Evolutionary conservation across 257 asterid genomes (phyloP).

Genomic region (Capsicum rhomboideum): DNA sequence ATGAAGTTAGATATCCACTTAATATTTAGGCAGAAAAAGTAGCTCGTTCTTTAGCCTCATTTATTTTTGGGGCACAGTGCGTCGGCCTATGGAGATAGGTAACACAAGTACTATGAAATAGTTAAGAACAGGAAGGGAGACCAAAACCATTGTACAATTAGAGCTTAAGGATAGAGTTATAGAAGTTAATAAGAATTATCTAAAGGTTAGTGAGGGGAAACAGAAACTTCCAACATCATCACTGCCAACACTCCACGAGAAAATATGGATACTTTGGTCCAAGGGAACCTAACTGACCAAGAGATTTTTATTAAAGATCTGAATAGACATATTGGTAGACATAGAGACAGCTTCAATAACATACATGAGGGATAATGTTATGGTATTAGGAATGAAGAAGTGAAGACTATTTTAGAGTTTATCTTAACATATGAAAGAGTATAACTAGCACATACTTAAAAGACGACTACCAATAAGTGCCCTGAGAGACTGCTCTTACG

Average conservation of each 20-base stretch:
- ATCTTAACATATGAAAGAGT: background rate
- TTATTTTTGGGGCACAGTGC: background rate
- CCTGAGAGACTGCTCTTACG: background rate
- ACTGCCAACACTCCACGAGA: background rate
- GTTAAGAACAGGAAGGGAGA: background rate
- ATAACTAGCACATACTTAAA: background rate
- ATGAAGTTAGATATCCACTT: background rate
- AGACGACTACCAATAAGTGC: background rate
- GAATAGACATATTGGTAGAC: no score
- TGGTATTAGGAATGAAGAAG: background rate
- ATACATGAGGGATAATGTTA: background rate
- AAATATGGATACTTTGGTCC: background rate
- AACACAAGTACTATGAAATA: background rate
- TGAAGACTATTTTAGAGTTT: background rate
- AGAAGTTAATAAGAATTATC: background rate
- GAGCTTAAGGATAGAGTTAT: background rate
- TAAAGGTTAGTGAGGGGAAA: background rate
- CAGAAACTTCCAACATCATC: background rate
- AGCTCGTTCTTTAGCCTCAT: no score
- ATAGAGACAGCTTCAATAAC: background rate
- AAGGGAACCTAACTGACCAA: background rate
- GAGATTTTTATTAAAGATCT: background rate
- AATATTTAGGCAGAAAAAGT: background rate
- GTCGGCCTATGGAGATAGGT: background rate
- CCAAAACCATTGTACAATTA: background rate